A percentile compares a stretch with the other conserved stretches of the same genome.
Conservation (phyloP, 805 yeast species). For the Saccharomyces paradoxus region DNA sequence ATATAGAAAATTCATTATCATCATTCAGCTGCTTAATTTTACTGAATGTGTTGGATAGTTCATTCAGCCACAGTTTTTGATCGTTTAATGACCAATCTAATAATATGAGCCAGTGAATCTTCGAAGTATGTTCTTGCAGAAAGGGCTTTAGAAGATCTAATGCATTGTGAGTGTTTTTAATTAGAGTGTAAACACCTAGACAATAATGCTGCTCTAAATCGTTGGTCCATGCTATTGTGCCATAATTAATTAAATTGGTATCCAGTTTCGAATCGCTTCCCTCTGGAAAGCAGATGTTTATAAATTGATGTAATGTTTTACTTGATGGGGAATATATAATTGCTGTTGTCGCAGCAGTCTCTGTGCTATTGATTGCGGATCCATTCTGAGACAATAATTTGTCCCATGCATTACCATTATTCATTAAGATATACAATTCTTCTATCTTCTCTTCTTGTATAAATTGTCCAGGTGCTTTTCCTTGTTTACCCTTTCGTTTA, state of each 20-base stretch:
- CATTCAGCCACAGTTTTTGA: slow-evolving; percentile 18
- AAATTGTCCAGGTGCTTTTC: neutral
- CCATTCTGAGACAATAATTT: neutral
- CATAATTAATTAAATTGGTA: neutral
- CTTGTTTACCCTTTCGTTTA: neutral
- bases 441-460: neutral
- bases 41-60: slow-evolving; percentile 1
- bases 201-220: neutral
- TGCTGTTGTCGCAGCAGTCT: neutral
- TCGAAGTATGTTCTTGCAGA: neutral
- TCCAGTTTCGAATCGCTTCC: neutral
- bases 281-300: slow-evolving; percentile 5
- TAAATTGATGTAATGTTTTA: slow-evolving; percentile 5
- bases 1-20: neutral
- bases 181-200: neutral
- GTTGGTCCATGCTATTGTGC: neutral
- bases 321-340: slow-evolving; percentile 6
- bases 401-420: neutral
- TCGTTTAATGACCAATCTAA: slow-evolving; percentile 19
- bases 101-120: slow-evolving; percentile 8
- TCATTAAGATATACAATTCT: neutral
- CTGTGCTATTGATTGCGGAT: neutral
- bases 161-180: neutral
- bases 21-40: neutral
- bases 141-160: neutral